A percentile compares a stretch with the other conserved stretches of the same genome.
These are phyloP conservation scores for Lantana camara DNA, from an alignment of 257 asterid species.

Conservation along the genomic window DNA sequence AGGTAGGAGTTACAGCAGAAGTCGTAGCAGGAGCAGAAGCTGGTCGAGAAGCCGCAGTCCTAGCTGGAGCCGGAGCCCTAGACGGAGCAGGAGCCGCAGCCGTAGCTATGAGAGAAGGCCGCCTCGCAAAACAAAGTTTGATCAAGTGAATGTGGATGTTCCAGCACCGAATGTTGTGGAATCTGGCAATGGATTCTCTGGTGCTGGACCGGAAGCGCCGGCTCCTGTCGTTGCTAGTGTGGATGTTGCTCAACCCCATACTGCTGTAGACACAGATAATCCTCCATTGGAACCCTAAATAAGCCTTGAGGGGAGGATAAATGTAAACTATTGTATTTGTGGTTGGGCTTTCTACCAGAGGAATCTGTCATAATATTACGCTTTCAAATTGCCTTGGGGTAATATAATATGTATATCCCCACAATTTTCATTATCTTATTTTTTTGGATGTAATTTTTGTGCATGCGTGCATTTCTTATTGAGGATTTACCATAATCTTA, in stretches of 20 bases:
- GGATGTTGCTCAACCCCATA: conserved; percentile 18
- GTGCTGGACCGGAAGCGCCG: conserved; percentile 31
- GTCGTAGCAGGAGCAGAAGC: conserved; percentile 48
- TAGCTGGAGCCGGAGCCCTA: conserved; percentile 38
- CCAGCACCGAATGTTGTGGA: conserved; percentile 35
- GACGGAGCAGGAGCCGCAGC: conserved; percentile 39
- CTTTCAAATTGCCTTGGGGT: conserved; percentile 14
- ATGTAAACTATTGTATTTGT: not conserved
- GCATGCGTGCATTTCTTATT: too few relatives aligned
- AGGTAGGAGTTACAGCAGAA: conserved; percentile 60
- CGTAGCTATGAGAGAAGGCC: conserved; percentile 62
- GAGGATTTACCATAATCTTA: conserved; percentile 13
- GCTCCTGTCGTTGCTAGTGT: conserved; percentile 24
- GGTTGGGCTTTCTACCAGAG: conserved; percentile 7
- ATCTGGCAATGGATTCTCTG: conserved; percentile 39
- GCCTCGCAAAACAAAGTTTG: conserved; percentile 63
- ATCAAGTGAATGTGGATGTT: conserved; percentile 62
- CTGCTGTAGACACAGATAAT: conserved; percentile 34
- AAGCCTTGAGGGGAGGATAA: not conserved
- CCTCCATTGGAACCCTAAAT: conserved; percentile 35
- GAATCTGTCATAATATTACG: conserved; percentile 15
- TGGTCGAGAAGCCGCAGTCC: conserved; percentile 44
- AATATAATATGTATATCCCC: conserved; percentile 22
- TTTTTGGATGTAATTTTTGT: conserved; percentile 2
- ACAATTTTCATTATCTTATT: not conserved